Base-by-base conservation (phyloP, 306 rosid genomes). In the Alnus rubra region DNA sequence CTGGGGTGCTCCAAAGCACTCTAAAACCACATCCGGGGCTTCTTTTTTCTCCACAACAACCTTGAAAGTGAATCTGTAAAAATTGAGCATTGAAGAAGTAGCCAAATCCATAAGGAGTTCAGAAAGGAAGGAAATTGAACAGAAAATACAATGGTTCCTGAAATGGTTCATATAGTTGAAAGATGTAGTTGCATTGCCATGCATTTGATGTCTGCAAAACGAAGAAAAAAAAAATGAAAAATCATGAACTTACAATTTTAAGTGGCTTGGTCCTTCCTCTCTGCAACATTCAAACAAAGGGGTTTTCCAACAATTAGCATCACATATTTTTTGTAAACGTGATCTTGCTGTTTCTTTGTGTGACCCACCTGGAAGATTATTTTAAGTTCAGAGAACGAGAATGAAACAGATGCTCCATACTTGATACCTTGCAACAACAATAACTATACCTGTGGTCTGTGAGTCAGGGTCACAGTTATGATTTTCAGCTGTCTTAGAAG, bases 201-300 rank as follows among this genome's bases (percentile, higher is more conserved):
- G 45, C 45, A 7, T 42, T 42, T 42, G 45, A 42, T 42, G 45
- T 5, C 8, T 5, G 7, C 45, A 42, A 42, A 42, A 42, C 45
- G 28, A 23, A 42, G 9, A 60, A 63, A 60, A 60, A 63, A 63
- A n/a, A n/a, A 7, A 19, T 2, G 18, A n/a, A 7, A 5, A 56
- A n/a, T 18, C 55, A 62, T 7, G 74, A 16, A 80, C 91, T 88
- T 79, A 85, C 89, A 18, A 62, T 60, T 83, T 93, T 69, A 86
- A 50, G 82, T 95, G 98, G 85, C 84, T 75, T 71, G 91, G 98
- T 78, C 99, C 99, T 74, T 88, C 98, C 75, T 90, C 97, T 11
- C 81, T 81, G 88, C 90, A 80, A 84, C 96, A 90, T 73, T 91
- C 93, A 79, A 95, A 91, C 51, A 18, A 50, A 53, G 98, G 98